Base-by-base conservation (phyloP, 176 grass and related monocot species). In the Bothriochloa decipiens region DNA sequence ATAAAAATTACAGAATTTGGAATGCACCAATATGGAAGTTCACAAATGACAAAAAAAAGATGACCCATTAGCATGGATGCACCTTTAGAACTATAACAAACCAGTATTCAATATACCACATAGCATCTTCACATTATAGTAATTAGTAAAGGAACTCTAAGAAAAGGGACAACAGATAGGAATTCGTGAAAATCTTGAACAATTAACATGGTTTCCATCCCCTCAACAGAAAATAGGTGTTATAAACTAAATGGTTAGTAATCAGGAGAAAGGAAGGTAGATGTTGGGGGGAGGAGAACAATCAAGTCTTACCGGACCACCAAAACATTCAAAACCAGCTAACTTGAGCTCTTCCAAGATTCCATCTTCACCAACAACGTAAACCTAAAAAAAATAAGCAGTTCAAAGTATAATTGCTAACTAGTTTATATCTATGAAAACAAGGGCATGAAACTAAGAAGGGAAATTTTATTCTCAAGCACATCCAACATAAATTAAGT, bases 341-440 rank as follows among this genome's bases (percentile, higher is more conserved):
- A 93, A 82, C 41, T 77, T 86, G 79, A 98, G 92, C 89, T 98
- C 96, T 78, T 98, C 96, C 82, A 93, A 81, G 69, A 98, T 98
- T 78, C 96, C 96, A 68, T 95, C 91, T 84, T 98, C 96, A 22
- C 96, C 96, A 22, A 98, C 89, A 86, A 95, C 96, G 87, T 95
- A 98, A 79, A 98, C 91, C 96, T 98, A 75, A 72, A 69, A 93
- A 75, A 72, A 69, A 43, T 22, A 70, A 36, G 29, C 57, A 37
- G 70, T 76, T 86, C 64, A n/a, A 79, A 33, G 8, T 28, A 62
- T 63, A 63, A 63, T 63, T 1, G 23, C 60, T 52, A 81, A 80
- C 53, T 74, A 86, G 47, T 80, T 68, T 75, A 80, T 23, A 87
- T 68, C 42, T 15, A 5, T 46, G 52, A 58, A 58, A 58, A 58